Evolutionary conservation across 1,139 yeast species (phyloP), one percentile per base, ranked within the genome.

Genomic region (Geotrichum histeridarum): DNA sequence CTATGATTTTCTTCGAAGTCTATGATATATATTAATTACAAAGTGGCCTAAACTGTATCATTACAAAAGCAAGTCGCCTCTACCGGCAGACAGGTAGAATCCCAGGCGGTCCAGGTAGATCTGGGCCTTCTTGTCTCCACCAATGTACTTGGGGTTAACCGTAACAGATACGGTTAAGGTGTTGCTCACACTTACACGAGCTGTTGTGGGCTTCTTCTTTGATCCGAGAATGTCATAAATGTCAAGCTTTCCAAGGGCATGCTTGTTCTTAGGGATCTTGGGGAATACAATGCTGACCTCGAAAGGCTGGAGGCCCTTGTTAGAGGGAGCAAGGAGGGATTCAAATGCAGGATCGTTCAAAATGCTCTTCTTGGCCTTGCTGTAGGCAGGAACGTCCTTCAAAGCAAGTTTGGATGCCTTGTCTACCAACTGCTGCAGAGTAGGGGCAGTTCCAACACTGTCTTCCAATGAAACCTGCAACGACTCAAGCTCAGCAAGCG

Each of bases 311-410:
- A 84, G 59, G 14, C 60, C 57, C 14, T 54, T 42, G 18, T 55
- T 53, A 8, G 59, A 43, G 7, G 67, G 81, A 4, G 82, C 75
- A 48, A 85, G 63, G 59, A 86, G 72, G 42, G 80, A 86, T 64
- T 85, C 93, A 64, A 86, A 86, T 14, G 82, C 61, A 38, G 84
- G 82, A 61, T 82, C 87, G 55, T 72, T 83, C 83, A 51, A 84
- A 75, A 59, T 69, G 55, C 55, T 66, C 59, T 37, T 71, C 64
- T 53, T 78, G 72, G 71, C 75, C 71, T 61, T 73, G 73, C 59
- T 71, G 64, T 18, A 80, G 76, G 63, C 73, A 76, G 54, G 76
- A 68, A 62, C 61, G 47, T 67, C 70, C 30, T 56, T 50, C 55
- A 74, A 70, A 1, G 80, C 73, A 51, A 69, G 62, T 55, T 67